phyloP scores from a whole-genome alignment of 108 stramenopile genomes.

The Cyclotella kingstonii region DNA sequence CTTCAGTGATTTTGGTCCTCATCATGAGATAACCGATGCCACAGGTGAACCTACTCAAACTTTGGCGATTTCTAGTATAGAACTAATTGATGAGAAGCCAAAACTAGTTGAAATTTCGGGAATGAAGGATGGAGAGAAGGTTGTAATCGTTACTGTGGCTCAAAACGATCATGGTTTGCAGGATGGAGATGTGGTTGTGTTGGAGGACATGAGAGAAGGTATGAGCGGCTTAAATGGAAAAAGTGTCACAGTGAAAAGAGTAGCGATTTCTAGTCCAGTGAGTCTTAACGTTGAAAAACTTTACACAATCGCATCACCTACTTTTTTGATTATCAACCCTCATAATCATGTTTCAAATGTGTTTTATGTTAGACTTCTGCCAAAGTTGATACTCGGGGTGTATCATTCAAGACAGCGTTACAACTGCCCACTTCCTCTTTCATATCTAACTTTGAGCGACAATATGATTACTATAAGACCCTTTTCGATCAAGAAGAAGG shows the following conservation, averaged over 20 bases:
- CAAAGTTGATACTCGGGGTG: conserved; percentile 48
- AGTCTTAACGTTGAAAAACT: not conserved
- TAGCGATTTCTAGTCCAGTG: conserved; percentile 47
- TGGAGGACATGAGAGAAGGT: conserved; percentile 50
- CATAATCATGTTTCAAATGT: not conserved
- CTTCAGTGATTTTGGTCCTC: conserved; percentile 45
- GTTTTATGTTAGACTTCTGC: conserved; percentile 29
- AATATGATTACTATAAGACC: conserved; percentile 47
- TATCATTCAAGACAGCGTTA: conserved; percentile 46
- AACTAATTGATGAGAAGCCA: conserved; percentile 41
- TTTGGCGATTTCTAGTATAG: conserved; percentile 42
- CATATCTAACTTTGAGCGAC: conserved; percentile 46
- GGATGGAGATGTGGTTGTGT: conserved; percentile 47
- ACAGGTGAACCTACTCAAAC: conserved; percentile 54
- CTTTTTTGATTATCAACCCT: not conserved
- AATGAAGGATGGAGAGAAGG: conserved; percentile 41
- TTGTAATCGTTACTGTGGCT: conserved; percentile 49
- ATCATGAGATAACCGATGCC: conserved; percentile 47
- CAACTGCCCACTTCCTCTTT: conserved; percentile 42
- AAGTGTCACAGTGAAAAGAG: conserved; percentile 46
- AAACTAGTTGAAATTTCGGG: conserved; percentile 44
- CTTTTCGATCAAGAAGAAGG: conserved; percentile 30
- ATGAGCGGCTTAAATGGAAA: conserved; percentile 42
- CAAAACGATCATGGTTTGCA: conserved; percentile 51
- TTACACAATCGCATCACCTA: not conserved